Evolutionary conservation across 331 rosid genomes (phyloP).

Genomic region (Saraca asoca): DNA sequence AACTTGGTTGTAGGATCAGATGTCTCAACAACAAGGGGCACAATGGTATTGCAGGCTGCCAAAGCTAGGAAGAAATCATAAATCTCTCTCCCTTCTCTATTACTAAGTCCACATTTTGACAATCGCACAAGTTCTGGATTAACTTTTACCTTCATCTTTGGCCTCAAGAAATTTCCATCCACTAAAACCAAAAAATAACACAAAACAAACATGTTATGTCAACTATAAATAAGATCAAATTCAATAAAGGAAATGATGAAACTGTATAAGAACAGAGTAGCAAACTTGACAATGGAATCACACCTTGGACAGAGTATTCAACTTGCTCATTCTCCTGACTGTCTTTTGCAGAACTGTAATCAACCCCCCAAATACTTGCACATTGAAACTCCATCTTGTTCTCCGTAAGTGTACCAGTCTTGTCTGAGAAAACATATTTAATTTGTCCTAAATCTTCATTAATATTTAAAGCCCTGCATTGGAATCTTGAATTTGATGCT

Average conservation of each 20-base stretch:
- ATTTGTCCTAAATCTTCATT: conserved; percentile 97
- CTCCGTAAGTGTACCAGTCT: conserved; percentile 96
- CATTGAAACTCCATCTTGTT: conserved; percentile 96
- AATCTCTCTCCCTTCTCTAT: conserved; percentile 47
- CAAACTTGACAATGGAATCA: conserved; percentile 19
- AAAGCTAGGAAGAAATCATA: conserved; percentile 86
- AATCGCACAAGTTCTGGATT: conserved; percentile 61
- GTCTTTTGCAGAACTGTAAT: conserved; percentile 52
- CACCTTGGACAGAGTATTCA: conserved; percentile 65
- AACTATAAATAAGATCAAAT: conserved; percentile 19
- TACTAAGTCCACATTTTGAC: conserved; percentile 47
- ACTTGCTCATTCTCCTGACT: conserved; percentile 44
- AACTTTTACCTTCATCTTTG: conserved; percentile 78
- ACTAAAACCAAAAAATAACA: conserved; percentile 47
- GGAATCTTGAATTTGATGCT: conserved; percentile 73
- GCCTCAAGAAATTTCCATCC: conserved; percentile 64
- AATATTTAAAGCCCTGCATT: conserved; percentile 92
- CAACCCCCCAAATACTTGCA: conserved; percentile 84
- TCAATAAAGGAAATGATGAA: conserved; percentile 5
- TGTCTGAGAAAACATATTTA: conserved; percentile 88
- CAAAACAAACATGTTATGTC: conserved; percentile 15
- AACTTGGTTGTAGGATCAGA: conserved; percentile 68
- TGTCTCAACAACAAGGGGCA: conserved; percentile 71
- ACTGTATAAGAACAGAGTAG: conserved; percentile 3
- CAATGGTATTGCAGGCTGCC: conserved; percentile 96